Base-by-base conservation (phyloP, 2,329 filamentous ascomycete species). In the Microdochium paspali region DNA sequence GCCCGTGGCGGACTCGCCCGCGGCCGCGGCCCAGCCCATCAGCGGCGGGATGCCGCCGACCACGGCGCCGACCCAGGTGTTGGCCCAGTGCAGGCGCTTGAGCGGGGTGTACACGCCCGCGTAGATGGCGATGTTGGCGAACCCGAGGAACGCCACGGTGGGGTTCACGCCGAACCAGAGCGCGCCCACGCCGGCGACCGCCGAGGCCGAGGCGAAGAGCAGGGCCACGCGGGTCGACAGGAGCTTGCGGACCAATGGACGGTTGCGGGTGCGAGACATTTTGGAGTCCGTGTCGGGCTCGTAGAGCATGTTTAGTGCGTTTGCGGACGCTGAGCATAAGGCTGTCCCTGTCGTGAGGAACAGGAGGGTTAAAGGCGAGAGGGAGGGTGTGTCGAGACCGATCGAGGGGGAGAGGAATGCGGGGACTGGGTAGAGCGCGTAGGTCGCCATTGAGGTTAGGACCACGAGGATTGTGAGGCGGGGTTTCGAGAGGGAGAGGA, bases 1-100 rank as follows among this genome's bases (percentile, higher is more conserved):
- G 21, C 77, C 79, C 2, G 83, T 87, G 9, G 90, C 90, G 42
- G 84, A 85, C 65, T 96, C 89, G 46, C 90, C 90, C 0, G 90
- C 90, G 1, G 93, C 93, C 0, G 93, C 93, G 15, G 90, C 87
- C 93, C 93, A 98, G 54, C 93, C 93, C 93, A 98, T 98, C 26
- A 98, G 69, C 1, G 93, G 93, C 1, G 93, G 91, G 48, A 98
- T 95, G 1, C 85, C 90, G 51, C 93, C 93, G 0, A 98, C 88
- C 0, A 98, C 67, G 3, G 90, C 93, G 15, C 93, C 93, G 15
- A 94, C 79, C 93, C 93, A 98, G 0, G 93, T 98, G 61, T 98
- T 98, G 49, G 90, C 68, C 10, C 84, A 86, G 3, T 85, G 87
- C 12, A 96, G 71, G 6, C 89, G 83, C 68, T 98, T 98, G 59